Evolutionary conservation across 768 basidiomycete genomes (phyloP), one percentile per base, ranked within the genome.

Genomic region (Ephemerocybe angulata): DNA sequence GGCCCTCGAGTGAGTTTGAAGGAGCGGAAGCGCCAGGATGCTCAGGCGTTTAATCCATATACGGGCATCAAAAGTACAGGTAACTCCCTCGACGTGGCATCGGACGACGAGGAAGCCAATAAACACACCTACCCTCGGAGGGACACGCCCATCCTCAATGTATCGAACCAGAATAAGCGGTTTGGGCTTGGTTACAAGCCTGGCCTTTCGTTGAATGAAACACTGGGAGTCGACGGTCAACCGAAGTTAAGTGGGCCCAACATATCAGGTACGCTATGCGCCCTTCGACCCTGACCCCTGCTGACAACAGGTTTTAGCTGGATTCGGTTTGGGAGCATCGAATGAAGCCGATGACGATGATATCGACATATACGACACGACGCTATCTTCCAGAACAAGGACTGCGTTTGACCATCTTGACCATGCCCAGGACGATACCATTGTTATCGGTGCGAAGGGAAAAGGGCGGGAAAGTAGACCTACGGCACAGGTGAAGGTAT

Each of bases 261-360:
- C 15, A 69, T 91, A 49, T 72, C 88, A 56, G 74, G 89, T 86
- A 65, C 37, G 59, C 44, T 24, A 43, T 7, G 11, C 41, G 19
- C 38, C 48, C n/a, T 54, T 41, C 1, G 15, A 17, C n/a, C 25
- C n/a, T 44, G 52, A 55, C 21, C n/a, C 29, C n/a, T 12, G 3
- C 47, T 19, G 29, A 55, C 27, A 10, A 51, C 35, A 17, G 11
- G 8, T 57, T 40, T 12, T 52, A 89, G 90, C 86, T 65, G 93
- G 92, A 1, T 96, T 94, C 63, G 93, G 93, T 33, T 75, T 95
- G 17, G 92, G 93, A 4, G 91, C 90, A 1, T 70, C 93, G 17
- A 97, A 96, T 63, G 94, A 97, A 52, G 94, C 92, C 2, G 95
- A 98, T 47, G 92, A 95, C 44, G 94, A 98, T 65, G 94, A 94